These are phyloP conservation scores for Fulvia fulva DNA, from an alignment of 2,329 filamentous ascomycete species.

Conservation along the genomic window DNA sequence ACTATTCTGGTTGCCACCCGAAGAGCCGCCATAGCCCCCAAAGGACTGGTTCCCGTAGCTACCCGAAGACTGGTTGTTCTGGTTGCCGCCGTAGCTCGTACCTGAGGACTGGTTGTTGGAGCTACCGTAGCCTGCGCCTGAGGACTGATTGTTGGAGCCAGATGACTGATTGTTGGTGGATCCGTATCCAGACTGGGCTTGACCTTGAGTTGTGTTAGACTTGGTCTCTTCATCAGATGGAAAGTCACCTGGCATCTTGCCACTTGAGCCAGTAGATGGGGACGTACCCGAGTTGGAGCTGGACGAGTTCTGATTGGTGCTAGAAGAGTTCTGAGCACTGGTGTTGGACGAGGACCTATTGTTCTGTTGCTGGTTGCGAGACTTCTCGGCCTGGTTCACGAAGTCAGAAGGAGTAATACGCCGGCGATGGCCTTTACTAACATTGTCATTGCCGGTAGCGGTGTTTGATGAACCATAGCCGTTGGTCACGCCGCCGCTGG, in stretches of 20 bases:
- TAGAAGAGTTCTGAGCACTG: not conserved
- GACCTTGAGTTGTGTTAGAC: not conserved
- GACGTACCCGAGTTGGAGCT: not conserved
- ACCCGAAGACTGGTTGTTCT: not conserved
- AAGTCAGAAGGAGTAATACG: constrained; percentile 4
- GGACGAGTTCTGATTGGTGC: not conserved
- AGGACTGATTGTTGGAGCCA: not conserved
- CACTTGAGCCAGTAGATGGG: not conserved
- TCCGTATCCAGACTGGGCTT: not conserved
- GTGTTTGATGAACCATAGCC: not conserved
- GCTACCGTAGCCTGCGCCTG: not conserved
- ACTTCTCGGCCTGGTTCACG: constrained; percentile 11
- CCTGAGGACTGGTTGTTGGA: not conserved
- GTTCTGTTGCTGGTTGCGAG: not conserved
- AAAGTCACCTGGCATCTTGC: not conserved
- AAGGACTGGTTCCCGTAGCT: not conserved
- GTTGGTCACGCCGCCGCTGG: constrained; percentile 2
- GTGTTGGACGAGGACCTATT: not conserved
- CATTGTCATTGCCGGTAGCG: not conserved
- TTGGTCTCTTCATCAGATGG: not conserved
- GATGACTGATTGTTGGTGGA: not conserved
- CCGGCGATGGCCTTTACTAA: constrained; percentile 1
- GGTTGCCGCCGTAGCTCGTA: not conserved
- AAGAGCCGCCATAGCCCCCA: not conserved
- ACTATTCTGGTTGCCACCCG: not conserved